Percentiles rank a stretch among this genome's conserved stretches.
Conservation (phyloP, 257 asterid genomes). For the Echium plantagineum region DNA sequence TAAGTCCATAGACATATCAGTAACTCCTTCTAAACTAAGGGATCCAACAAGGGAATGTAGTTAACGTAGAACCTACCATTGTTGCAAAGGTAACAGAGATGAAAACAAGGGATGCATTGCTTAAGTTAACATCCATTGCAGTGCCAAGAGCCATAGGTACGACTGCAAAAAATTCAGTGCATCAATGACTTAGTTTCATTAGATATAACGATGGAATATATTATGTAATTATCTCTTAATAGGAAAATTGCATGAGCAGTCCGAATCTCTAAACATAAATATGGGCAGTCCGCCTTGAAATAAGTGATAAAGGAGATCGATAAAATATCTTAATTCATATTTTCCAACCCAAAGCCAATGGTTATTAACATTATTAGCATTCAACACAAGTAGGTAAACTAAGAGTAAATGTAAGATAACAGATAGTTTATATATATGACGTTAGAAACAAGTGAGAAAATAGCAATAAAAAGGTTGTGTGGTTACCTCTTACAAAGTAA, state of each 20-base stretch:
- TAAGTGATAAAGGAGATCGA: too few species aligned
- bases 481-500: constrained; percentile 47
- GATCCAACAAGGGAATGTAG: background rate
- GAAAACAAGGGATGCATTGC: constrained; percentile 95
- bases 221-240: too few species aligned
- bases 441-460: background rate
- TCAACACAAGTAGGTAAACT: background rate
- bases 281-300: too few species aligned
- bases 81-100: constrained; percentile 98
- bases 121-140: constrained; percentile 94
- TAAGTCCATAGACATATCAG: background rate
- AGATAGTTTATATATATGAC: too few species aligned
- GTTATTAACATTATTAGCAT: background rate
- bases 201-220: too few species aligned
- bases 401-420: too few species aligned
- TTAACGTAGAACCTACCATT: constrained; percentile 52
- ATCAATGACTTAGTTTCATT: constrained; percentile 80
- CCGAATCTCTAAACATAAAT: too few species aligned
- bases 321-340: too few species aligned
- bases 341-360: too few species aligned
- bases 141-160: constrained; percentile 98
- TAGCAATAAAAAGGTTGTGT: background rate
- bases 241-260: too few species aligned
- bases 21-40: background rate
- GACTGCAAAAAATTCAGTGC: constrained; percentile 96